Percentiles rank a stretch among this genome's conserved stretches.
Conservation (phyloP, 2,329 filamentous ascomycete species). For the Aspergillus sp. region DNA sequence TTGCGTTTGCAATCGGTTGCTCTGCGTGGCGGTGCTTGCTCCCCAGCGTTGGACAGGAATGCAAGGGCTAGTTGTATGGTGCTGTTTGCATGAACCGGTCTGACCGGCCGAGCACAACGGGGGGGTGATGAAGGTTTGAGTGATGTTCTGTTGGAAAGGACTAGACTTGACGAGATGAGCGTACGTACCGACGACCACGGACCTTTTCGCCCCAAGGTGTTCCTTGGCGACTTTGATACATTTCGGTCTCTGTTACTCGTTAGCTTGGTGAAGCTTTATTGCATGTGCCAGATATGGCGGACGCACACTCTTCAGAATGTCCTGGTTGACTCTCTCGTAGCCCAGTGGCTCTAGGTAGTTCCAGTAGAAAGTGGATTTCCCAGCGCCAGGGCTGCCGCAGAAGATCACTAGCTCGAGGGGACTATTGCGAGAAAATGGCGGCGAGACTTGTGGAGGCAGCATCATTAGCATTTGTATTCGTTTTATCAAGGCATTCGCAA, state of each 20-base stretch:
- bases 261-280: constrained; percentile 3
- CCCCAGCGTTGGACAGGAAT: constrained; percentile 22
- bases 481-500: not conserved
- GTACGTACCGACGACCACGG: constrained; percentile 75
- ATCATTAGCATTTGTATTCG: constrained; percentile 6
- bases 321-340: constrained; percentile 89
- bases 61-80: constrained; percentile 19
- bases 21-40: constrained; percentile 9
- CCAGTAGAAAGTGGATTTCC: constrained; percentile 92
- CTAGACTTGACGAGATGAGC: not conserved
- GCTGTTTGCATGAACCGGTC: constrained; percentile 3
- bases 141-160: not conserved
- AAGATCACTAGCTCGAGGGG: constrained; percentile 78
- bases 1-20: constrained; percentile 5
- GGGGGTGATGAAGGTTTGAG: not conserved
- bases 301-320: constrained; percentile 73
- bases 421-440: constrained; percentile 62
- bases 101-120: not conserved
- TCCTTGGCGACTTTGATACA: constrained; percentile 74
- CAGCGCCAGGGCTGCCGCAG: constrained; percentile 85
- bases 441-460: constrained; percentile 21
- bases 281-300: not conserved
- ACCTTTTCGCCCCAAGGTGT: constrained; percentile 65
- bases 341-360: constrained; percentile 74
- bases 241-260: constrained; percentile 56